A percentile compares a stretch with the other conserved stretches of the same genome.
phyloP scores from a whole-genome alignment of 257 asterid genomes.

The Forsythia suspensa region DNA sequence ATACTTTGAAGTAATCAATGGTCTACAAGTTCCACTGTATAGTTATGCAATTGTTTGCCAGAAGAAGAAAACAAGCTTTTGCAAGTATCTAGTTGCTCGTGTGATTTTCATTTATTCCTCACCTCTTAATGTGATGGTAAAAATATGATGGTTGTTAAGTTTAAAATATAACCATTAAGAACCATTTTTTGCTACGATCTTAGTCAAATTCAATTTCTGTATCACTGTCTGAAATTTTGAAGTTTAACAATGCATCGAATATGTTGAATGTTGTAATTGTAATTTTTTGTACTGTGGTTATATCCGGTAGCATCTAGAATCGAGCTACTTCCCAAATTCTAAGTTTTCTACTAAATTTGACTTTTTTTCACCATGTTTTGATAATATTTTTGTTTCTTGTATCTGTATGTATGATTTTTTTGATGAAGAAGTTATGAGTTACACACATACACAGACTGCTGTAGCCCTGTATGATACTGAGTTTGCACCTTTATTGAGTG shows the following conservation, averaged over 20 bases:
- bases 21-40: not conserved
- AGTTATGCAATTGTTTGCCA: not conserved
- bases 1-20: not conserved
- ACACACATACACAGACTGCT: not conserved
- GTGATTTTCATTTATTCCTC: not conserved
- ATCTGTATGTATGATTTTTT: not conserved
- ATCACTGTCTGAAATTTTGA: not conserved
- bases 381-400: not conserved
- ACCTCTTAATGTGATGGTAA: not conserved
- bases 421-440: not conserved
- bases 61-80: not conserved
- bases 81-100: not conserved
- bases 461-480: not conserved
- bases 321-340: not conserved
- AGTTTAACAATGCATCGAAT: not conserved
- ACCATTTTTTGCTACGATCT: not conserved
- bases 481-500: not conserved
- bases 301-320: slow-evolving; percentile 2
- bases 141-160: not conserved
- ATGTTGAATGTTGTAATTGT: not conserved
- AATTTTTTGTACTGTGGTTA: slow-evolving; percentile 6
- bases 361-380: not conserved
- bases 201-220: not conserved
- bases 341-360: not conserved
- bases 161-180: slow-evolving; percentile 3